phyloP scores from a whole-genome alignment of 352 stramenopile genomes.

The Globisporangium yorkense region DNA sequence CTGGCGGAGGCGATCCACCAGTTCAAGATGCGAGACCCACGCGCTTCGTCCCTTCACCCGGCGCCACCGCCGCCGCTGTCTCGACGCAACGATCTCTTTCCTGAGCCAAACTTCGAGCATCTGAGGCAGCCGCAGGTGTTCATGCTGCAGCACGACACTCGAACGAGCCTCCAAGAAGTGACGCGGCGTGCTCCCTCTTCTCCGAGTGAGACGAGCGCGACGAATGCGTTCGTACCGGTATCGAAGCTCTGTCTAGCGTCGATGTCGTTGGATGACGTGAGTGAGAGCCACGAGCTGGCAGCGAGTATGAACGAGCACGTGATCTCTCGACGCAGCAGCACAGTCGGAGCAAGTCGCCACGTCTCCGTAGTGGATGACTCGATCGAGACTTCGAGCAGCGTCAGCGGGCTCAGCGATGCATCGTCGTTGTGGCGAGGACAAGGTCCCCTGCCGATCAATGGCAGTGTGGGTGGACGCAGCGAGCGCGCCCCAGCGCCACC shows the following conservation, averaged over 20 bases:
- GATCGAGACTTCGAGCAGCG: constrained; percentile 11
- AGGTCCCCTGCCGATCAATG: background rate
- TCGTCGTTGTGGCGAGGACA: constrained; percentile 8
- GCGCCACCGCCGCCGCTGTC: background rate
- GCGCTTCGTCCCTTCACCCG: background rate
- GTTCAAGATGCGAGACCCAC: constrained; percentile 40
- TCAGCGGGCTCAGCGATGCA: constrained; percentile 9
- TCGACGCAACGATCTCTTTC: background rate
- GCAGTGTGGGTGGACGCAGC: background rate
- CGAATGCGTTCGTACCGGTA: constrained; percentile 3
- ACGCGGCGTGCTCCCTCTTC: background rate
- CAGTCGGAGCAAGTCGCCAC: background rate
- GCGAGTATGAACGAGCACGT: background rate
- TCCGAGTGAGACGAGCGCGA: background rate
- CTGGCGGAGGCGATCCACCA: constrained; percentile 48
- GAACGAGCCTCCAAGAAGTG: background rate
- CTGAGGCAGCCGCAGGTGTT: constrained; percentile 5
- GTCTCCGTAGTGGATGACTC: constrained; percentile 3
- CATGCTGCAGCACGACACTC: constrained; percentile 1
- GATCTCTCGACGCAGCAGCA: background rate
- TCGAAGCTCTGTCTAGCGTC: background rate
- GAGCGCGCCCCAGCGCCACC: background rate
- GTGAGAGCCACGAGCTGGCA: constrained; percentile 1
- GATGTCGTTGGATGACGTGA: background rate
- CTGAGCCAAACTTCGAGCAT: background rate